A percentile compares a stretch with the other conserved stretches of the same genome.
Conservation (phyloP, 768 basidiomycete genomes). For the Leccinum arenicola region DNA sequence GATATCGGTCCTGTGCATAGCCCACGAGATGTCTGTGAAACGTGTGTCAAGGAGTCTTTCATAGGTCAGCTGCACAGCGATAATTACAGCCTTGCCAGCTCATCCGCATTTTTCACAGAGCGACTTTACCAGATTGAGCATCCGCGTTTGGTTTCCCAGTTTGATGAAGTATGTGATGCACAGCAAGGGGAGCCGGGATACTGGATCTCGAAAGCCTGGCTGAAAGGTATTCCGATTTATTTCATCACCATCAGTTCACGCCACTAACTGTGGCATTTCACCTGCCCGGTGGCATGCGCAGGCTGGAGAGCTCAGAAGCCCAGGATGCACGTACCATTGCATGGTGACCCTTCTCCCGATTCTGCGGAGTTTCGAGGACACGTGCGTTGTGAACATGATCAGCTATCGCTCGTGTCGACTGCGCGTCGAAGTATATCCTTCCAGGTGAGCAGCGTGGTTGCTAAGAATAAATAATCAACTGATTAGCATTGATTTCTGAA, state of each 20-base stretch:
- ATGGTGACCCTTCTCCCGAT: constrained; percentile 69
- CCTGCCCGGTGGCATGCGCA: constrained; percentile 28
- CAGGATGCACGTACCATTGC: constrained; percentile 64
- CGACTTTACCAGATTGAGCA: constrained; percentile 68
- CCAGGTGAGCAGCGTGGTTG: constrained; percentile 40
- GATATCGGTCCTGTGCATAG: constrained; percentile 48
- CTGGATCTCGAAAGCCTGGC: constrained; percentile 81
- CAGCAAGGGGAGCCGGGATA: constrained; percentile 44
- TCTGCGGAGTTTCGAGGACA: constrained; percentile 52
- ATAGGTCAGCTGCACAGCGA: constrained; percentile 40
- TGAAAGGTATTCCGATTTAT: constrained; percentile 51
- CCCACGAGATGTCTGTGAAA: constrained; percentile 53
- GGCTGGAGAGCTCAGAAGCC: constrained; percentile 75
- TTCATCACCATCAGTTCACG: constrained; percentile 9
- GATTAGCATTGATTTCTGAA: constrained; percentile 12
- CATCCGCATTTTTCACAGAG: constrained; percentile 40
- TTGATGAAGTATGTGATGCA: constrained; percentile 51
- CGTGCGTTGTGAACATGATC: constrained; percentile 72
- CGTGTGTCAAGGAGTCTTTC: constrained; percentile 58
- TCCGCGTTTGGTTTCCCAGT: constrained; percentile 53
- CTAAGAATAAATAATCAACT: constrained; percentile 8
- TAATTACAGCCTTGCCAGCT: not conserved
- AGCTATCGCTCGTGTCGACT: constrained; percentile 51
- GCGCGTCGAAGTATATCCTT: constrained; percentile 61
- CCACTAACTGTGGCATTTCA: constrained; percentile 12